Base-by-base conservation (phyloP, 2,329 filamentous ascomycete species). In the Gaeumannomyces sp. region DNA sequence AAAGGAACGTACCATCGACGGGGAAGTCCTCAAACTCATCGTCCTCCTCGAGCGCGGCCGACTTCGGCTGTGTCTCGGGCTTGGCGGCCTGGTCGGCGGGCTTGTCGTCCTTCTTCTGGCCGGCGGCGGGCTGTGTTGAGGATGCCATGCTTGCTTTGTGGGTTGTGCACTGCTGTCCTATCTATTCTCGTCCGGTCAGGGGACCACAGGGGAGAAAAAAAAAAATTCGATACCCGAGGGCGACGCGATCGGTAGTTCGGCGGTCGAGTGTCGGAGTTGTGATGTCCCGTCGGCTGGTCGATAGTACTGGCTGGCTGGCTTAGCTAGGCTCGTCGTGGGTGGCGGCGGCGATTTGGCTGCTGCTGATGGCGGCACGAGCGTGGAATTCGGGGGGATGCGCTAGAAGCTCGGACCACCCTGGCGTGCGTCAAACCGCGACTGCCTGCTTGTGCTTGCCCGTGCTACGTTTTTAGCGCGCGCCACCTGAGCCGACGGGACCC, bases 11-110 rank as follows among this genome's bases (percentile, higher is more conserved):
- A 97, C 95, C 93, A 80, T 99, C 94, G 65, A 96, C 91, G 31
- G 95, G 95, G 74, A 99, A 99, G 77, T 99, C 95, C 76, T 99
- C 95, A 73, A 99, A 99, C 81, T 99, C 95, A 77, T 99, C 95
- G 74, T 99, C 95, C 77, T 99, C 95, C 77, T 97, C 95, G 33
- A 98, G 84, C 66, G 90, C 85, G 45, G 89, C 80, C 64, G 82
- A 61, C 62, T 71, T 70, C 22, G 66, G 67, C 62, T 67, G 65
- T 31, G 63, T 60, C 56, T 71, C 77, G 66, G 86, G 81, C 77
- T 90, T 89, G 72, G 86, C 76, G 83, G 83, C 71, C 83, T 80
- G 70, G 77, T 73, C 73, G 68, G 78, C 72, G 50, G 76, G 66
- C 70, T 80, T 78, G 64, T 76, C 71, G 67, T 75, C 74, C 67